These are phyloP conservation scores for Penicillium malachiteum DNA, from an alignment of 495 filamentous ascomycete genomes.

Conservation along the genomic window DNA sequence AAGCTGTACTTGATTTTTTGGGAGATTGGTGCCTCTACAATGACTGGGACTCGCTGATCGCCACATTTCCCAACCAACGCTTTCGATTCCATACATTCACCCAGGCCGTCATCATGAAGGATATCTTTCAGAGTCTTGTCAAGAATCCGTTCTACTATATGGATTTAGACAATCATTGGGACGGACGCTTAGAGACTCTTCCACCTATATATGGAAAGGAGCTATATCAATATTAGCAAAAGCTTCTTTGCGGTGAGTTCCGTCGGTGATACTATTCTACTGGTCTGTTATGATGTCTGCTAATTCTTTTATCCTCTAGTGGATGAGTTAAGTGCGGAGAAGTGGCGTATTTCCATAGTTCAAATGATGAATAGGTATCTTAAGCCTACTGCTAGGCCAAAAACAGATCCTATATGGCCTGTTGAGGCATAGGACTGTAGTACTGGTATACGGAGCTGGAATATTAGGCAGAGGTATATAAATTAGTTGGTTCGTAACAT, in stretches of 20 bases:
- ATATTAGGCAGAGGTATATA: neutral
- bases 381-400: neutral
- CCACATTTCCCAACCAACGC: neutral
- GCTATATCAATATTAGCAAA: neutral
- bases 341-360: neutral
- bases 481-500: neutral
- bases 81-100: neutral
- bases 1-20: neutral
- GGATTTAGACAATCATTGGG: neutral
- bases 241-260: neutral
- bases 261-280: too few species aligned
- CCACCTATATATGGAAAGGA: neutral
- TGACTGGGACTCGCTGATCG: neutral
- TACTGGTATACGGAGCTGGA: neutral
- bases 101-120: neutral
- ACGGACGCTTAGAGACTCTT: neutral
- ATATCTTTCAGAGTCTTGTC: neutral
- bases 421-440: neutral
- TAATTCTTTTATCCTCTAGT: neutral
- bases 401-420: neutral
- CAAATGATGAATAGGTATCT: neutral
- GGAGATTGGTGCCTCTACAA: neutral
- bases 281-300: neutral
- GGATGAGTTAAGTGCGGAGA: neutral
- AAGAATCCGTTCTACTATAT: neutral